Evolutionary conservation across 306 rosid species (phyloP).

Genomic region (Pterocarpus macrocarpus): DNA sequence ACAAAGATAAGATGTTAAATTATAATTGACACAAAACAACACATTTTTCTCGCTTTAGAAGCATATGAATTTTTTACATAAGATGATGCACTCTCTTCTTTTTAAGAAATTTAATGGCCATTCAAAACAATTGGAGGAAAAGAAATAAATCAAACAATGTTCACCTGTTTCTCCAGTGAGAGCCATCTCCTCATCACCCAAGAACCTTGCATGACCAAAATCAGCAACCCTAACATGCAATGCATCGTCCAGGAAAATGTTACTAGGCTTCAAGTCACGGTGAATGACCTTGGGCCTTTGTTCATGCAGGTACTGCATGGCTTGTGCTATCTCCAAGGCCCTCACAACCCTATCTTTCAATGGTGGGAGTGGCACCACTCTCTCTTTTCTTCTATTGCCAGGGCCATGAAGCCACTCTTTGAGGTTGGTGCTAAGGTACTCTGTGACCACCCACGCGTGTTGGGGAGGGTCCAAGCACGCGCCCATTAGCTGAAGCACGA

Average conservation of each 20-base stretch:
- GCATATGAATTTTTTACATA: too few species aligned
- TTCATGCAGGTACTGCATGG: conserved; percentile 71
- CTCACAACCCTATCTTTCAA: conserved; percentile 54
- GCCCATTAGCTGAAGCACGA: conserved; percentile 75
- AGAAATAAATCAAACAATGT: neutral
- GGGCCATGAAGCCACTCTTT: conserved; percentile 79
- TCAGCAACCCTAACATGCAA: conserved; percentile 69
- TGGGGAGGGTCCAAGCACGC: conserved; percentile 73
- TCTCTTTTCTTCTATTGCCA: conserved; percentile 33
- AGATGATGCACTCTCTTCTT: too few species aligned
- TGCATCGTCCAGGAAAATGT: conserved; percentile 65
- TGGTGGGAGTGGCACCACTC: conserved; percentile 56
- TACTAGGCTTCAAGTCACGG: conserved; percentile 72
- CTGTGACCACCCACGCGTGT: conserved; percentile 73
- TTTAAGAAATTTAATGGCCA: too few species aligned
- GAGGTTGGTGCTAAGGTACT: conserved; percentile 53
- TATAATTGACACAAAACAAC: too few species aligned
- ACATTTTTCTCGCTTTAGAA: too few species aligned
- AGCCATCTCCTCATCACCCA: conserved; percentile 63
- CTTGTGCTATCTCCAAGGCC: conserved; percentile 72
- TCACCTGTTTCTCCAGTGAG: conserved; percentile 68
- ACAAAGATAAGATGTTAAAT: too few species aligned
- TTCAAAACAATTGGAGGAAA: neutral
- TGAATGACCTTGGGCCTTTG: conserved; percentile 71
- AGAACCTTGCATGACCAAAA: conserved; percentile 78